A percentile compares a stretch with the other conserved stretches of the same genome.
phyloP scores from a whole-genome alignment of 208 protist species.

The Leishmania gerbilli region DNA sequence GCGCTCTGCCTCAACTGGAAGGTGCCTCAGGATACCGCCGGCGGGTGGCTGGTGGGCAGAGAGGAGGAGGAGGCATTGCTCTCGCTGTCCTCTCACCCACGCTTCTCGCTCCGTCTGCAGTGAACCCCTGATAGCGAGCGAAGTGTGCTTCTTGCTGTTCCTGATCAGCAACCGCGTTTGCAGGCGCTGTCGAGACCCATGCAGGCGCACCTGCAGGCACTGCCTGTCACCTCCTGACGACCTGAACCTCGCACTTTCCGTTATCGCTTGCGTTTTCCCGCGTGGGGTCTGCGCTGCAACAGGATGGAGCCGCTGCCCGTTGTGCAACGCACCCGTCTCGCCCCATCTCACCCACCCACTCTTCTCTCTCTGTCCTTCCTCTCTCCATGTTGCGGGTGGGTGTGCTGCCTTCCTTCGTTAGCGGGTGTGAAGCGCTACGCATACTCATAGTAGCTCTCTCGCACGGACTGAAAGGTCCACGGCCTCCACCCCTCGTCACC shows the following conservation, averaged over 20 bases:
- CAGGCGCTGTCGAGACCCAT: not conserved
- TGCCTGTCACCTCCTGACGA: not conserved
- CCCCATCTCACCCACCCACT: too few relatives aligned
- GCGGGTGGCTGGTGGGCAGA: not conserved
- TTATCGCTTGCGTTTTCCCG: too few relatives aligned
- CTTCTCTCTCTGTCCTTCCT: not conserved
- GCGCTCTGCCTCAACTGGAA: not conserved
- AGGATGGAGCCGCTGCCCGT: not conserved
- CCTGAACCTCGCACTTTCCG: not conserved
- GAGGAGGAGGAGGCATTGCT: too few relatives aligned
- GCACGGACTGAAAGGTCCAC: not conserved
- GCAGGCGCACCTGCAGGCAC: not conserved
- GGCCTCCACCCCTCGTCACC: not conserved
- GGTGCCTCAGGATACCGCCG: not conserved
- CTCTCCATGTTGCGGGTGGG: not conserved
- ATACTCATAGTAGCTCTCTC: not conserved
- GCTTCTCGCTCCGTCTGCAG: not conserved
- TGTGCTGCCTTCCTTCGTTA: not conserved
- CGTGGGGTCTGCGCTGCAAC: not conserved
- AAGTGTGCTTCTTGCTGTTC: not conserved
- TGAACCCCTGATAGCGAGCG: not conserved
- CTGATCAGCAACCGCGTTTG: not conserved
- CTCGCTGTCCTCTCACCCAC: too few relatives aligned
- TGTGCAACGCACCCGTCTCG: not conserved
- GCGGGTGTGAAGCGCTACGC: not conserved